Conservation (phyloP, 2,329 filamentous ascomycete genomes). For the Nakataea oryzae region DNA sequence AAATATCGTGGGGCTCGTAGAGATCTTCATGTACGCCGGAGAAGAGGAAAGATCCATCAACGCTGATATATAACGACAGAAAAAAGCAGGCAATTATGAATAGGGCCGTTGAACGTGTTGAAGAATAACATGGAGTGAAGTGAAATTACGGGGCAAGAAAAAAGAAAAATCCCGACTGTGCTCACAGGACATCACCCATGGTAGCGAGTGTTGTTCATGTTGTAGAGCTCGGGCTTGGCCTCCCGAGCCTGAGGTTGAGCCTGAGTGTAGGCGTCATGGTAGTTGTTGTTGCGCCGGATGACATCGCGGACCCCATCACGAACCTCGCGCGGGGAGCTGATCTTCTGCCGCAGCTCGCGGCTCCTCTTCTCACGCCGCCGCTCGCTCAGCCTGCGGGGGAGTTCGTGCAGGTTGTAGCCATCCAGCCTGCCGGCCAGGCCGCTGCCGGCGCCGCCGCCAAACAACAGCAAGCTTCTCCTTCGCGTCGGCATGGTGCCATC, state of each 20-base stretch:
- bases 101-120: neutral
- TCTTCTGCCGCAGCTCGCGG: slow-evolving; percentile 47
- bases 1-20: neutral
- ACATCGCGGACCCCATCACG: slow-evolving; percentile 48
- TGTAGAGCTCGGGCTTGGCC: neutral
- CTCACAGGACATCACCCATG: neutral
- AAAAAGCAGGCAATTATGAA: neutral
- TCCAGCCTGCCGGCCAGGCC: slow-evolving; percentile 10
- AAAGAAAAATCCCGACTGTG: neutral
- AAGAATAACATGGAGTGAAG: slow-evolving; percentile 3
- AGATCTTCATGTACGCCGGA: neutral
- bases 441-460: neutral
- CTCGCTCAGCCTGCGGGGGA: slow-evolving; percentile 47
- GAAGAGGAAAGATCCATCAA: neutral
- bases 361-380: slow-evolving; percentile 47
- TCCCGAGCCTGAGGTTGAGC: slow-evolving; percentile 4
- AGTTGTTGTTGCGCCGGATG: slow-evolving; percentile 31
- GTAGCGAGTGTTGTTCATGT: neutral
- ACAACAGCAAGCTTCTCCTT: neutral
- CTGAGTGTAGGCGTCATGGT: slow-evolving; percentile 19
- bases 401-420: slow-evolving; percentile 28
- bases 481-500: neutral
- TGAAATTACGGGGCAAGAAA: neutral
- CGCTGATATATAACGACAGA: neutral
- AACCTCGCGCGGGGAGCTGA: slow-evolving; percentile 48